Conservation (phyloP, 2,329 filamentous ascomycete genomes). For the Leptoxyphium fumago region DNA sequence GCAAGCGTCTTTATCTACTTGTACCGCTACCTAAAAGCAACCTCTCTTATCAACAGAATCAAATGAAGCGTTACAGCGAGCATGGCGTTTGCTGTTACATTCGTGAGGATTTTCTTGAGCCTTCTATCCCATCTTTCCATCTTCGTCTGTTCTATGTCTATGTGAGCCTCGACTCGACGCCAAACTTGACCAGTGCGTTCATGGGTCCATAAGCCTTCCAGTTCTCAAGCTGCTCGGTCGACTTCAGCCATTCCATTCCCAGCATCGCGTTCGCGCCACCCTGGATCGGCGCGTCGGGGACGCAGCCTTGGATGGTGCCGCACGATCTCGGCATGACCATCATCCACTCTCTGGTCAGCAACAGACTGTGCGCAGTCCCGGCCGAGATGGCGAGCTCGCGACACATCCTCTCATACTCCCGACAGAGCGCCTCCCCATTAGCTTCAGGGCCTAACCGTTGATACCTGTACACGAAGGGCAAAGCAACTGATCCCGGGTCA, state of each 20-base stretch:
- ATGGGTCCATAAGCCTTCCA: conserved; percentile 7
- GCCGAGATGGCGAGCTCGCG: conserved; percentile 4
- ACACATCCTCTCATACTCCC: conserved; percentile 9
- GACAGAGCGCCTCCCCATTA: conserved; percentile 3
- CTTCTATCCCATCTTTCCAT: no score
- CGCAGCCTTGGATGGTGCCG: conserved; percentile 10
- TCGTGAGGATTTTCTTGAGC: background rate
- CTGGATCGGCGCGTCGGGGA: background rate
- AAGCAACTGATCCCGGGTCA: background rate
- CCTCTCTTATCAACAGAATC: background rate
- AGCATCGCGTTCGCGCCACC: conserved; percentile 23
- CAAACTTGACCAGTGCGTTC: conserved; percentile 6
- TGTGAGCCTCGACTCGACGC: conserved; percentile 1
- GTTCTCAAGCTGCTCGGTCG: conserved; percentile 6
- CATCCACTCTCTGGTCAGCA: conserved; percentile 20
- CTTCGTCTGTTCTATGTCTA: no score
- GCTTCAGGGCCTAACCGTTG: conserved; percentile 5
- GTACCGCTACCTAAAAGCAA: background rate
- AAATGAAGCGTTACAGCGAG: background rate
- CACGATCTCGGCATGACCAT: conserved; percentile 21
- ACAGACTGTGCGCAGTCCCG: conserved; percentile 20
- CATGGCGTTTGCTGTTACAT: background rate
- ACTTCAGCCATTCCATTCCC: conserved; percentile 16
- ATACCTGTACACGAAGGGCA: background rate
- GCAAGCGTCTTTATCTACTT: background rate